phyloP scores from a whole-genome alignment of 495 filamentous ascomycete species.

The Paragyromitra xinjiangensis region DNA sequence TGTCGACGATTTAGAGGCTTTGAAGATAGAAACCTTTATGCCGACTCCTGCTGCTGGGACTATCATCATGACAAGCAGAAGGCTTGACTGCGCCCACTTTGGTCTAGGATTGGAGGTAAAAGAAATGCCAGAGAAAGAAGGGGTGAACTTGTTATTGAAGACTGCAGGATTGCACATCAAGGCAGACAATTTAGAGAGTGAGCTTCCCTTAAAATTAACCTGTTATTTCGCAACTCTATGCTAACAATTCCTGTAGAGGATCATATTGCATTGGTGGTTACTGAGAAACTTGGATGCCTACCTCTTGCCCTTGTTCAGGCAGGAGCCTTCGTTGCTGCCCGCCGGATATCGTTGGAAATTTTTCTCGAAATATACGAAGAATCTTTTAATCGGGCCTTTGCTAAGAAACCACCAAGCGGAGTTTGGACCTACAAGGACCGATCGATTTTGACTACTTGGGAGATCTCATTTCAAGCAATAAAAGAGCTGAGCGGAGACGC shows the following conservation, averaged over 20 bases:
- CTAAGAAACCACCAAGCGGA: slow-evolving; percentile 8
- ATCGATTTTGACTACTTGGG: slow-evolving; percentile 25
- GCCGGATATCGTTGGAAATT: not conserved
- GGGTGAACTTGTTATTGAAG: not conserved
- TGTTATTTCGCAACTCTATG: not conserved
- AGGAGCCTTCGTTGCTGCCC: slow-evolving; percentile 23
- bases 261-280: slow-evolving; percentile 1
- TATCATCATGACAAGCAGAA: slow-evolving; percentile 29
- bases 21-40: not conserved
- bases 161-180: not conserved
- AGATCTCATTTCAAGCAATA: slow-evolving; percentile 26
- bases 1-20: slow-evolving; percentile 22
- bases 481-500: not conserved
- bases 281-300: slow-evolving; percentile 34
- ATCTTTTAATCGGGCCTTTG: slow-evolving; percentile 1
- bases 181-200: not conserved
- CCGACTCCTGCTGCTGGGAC: not conserved
- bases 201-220: not conserved
- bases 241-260: slow-evolving; percentile 16
- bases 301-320: slow-evolving; percentile 47
- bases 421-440: slow-evolving; percentile 2
- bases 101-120: slow-evolving; percentile 1
- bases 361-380: slow-evolving; percentile 27
- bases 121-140: slow-evolving; percentile 6
- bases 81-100: slow-evolving; percentile 5